Evolutionary conservation across 148 eudicot species (phyloP), one percentile per base, ranked within the genome.

Genomic region (Linanthus parryae): DNA sequence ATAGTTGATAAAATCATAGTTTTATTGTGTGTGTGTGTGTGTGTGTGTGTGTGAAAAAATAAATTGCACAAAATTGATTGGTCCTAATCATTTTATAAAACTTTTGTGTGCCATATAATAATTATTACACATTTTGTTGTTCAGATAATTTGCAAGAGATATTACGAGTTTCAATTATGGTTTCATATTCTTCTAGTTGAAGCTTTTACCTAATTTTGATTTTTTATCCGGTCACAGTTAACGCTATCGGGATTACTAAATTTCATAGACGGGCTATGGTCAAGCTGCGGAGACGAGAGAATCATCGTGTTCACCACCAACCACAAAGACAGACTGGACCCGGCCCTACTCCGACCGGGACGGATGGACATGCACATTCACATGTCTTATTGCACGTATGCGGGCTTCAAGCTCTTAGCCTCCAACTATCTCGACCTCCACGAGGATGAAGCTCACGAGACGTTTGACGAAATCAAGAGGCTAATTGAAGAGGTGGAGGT

Each of bases 241-340:
- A 42, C 45, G 16, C 20, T 42, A 2, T 42, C 45, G 45, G 45
- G 45, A 16, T 10, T 42, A 0, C 20, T 42, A 10, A 42, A 42
- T 10, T 42, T 42, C 20, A 16, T 42, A 6, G 45, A 42, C 9
- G 45, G 45, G 45, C 45, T 42, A 42, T 42, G 45, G 45, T 42
- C 45, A 4, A 23, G 21, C 20, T 16, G 16, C 20, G 45, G 45
- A 10, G 20, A 23, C 20, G 45, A 42, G 20, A 42, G 45, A 42
- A 2, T 42, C 3, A 13, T 42, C 3, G 45, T 42, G 16, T 42
- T 42, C 45, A 42, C 45, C 21, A 42, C 45, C 16, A 42, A 42
- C 20, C 45, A 42, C 16, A 10, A 16, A 2, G 45, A 42, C 1
- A 16, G 20, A 13, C 16, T 42, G 4, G 45, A 42, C 20, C 45